phyloP scores from a whole-genome alignment of 352 stramenopile genomes.

The Vaucheria bursata region DNA sequence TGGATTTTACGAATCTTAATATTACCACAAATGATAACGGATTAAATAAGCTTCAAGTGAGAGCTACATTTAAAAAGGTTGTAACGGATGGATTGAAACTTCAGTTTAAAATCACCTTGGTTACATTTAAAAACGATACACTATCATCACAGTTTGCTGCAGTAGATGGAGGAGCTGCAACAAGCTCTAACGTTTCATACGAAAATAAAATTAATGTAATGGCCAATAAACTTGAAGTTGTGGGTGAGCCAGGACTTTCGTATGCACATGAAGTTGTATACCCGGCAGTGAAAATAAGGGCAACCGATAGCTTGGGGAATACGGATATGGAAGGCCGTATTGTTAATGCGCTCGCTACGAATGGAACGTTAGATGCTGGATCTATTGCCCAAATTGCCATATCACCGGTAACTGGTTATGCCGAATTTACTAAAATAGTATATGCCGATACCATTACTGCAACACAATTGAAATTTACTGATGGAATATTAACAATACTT shows the following conservation, averaged over 20 bases:
- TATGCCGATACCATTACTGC: conserved; percentile 6
- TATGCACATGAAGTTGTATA: conserved; percentile 8
- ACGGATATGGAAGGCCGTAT: conserved; percentile 5
- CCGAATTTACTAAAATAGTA: conserved; percentile 9
- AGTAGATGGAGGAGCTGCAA: conserved; percentile 5
- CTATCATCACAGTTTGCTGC: conserved; percentile 6
- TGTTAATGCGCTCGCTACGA: conserved; percentile 5
- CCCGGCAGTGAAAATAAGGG: conserved; percentile 4
- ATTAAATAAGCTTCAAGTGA: conserved; percentile 9
- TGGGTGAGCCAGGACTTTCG: conserved; percentile 4
- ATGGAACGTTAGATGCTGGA: conserved; percentile 6
- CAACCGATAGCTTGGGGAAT: conserved; percentile 5
- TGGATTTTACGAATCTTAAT: conserved; percentile 9
- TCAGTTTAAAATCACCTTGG: conserved; percentile 8
- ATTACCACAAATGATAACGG: conserved; percentile 8
- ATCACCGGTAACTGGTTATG: conserved; percentile 6
- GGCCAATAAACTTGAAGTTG: conserved; percentile 7
- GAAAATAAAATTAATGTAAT: conserved; percentile 10
- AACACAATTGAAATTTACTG: conserved; percentile 9
- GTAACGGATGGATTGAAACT: conserved; percentile 7
- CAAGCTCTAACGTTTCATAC: conserved; percentile 7
- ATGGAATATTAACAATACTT: conserved; percentile 9
- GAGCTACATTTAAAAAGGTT: conserved; percentile 8
- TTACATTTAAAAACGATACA: conserved; percentile 9
- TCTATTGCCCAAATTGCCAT: conserved; percentile 7